Evolutionary conservation across 2,329 filamentous ascomycete genomes (phyloP).

Genomic region (Cercospora sp.): DNA sequence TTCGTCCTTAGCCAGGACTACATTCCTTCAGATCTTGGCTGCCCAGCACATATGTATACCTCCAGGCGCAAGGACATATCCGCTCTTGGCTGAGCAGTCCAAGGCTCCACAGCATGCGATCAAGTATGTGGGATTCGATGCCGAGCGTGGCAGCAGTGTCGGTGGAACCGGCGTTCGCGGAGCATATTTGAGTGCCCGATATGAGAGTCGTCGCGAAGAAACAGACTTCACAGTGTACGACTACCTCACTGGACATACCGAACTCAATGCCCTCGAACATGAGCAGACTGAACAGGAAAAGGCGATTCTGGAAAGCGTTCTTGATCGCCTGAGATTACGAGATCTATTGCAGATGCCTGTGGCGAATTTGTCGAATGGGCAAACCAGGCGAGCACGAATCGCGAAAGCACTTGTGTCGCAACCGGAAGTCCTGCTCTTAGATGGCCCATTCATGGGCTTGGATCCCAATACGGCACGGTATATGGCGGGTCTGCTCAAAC

Average conservation of each 20-base stretch:
- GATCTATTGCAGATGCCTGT: constrained; percentile 77
- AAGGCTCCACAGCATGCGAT: constrained; percentile 67
- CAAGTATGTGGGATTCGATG: constrained; percentile 87
- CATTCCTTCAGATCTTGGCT: constrained; percentile 74
- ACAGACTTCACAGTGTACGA: constrained; percentile 83
- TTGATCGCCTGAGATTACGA: constrained; percentile 67
- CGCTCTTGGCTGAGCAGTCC: constrained; percentile 65
- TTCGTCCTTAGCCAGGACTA: constrained; percentile 75
- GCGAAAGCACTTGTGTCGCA: constrained; percentile 76
- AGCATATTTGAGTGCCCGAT: constrained; percentile 83
- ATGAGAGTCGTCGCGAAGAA: constrained; percentile 81
- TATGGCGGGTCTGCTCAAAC: constrained; percentile 69
- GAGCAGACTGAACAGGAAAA: constrained; percentile 47
- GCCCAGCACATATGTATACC: constrained; percentile 76
- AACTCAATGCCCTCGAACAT: constrained; percentile 70
- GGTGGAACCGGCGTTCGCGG: constrained; percentile 62
- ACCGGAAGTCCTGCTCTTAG: constrained; percentile 80
- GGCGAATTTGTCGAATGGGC: constrained; percentile 88
- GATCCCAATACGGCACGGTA: constrained; percentile 77
- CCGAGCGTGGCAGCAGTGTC: constrained; percentile 59
- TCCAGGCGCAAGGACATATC: constrained; percentile 72
- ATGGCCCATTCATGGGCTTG: constrained; percentile 95
- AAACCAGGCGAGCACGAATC: constrained; percentile 82
- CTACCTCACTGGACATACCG: constrained; percentile 78
- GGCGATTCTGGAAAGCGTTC: constrained; percentile 60